phyloP scores from a whole-genome alignment of 2,329 filamentous ascomycete species.

The Tetracladium maxilliforme region DNA sequence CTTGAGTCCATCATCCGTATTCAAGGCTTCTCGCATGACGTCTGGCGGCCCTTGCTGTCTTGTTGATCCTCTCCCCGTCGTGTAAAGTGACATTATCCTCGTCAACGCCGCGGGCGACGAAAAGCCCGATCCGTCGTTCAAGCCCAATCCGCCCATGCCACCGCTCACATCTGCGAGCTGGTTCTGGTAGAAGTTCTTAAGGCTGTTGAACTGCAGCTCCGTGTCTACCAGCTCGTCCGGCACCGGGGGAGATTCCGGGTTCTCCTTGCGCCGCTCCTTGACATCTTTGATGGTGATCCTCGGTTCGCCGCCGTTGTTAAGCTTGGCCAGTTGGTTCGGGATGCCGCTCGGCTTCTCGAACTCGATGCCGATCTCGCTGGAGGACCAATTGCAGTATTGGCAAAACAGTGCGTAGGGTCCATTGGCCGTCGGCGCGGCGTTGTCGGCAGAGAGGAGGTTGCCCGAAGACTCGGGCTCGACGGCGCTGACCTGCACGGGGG shows the following conservation, averaged over 20 bases:
- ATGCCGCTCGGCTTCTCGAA: slow-evolving; percentile 86
- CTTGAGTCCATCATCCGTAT: slow-evolving; percentile 56
- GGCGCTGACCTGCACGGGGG: slow-evolving; percentile 61
- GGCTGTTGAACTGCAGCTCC: slow-evolving; percentile 57
- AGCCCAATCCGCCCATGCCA: slow-evolving; percentile 38
- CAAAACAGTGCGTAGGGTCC: slow-evolving; percentile 70
- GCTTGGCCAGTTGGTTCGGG: slow-evolving; percentile 59
- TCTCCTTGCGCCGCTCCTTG: slow-evolving; percentile 11
- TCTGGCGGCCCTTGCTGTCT: slow-evolving; percentile 48
- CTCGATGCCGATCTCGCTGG: slow-evolving; percentile 74
- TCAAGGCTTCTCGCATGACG: slow-evolving; percentile 68
- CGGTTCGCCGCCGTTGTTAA: slow-evolving; percentile 45
- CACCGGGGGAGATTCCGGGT: slow-evolving; percentile 20
- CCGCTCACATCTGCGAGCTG: slow-evolving; percentile 54
- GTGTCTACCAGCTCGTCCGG: slow-evolving; percentile 30
- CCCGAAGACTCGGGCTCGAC: slow-evolving; percentile 34
- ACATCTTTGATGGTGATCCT: slow-evolving; percentile 30
- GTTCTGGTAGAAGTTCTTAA: slow-evolving; percentile 68
- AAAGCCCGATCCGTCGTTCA: slow-evolving; percentile 38
- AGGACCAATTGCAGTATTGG: slow-evolving; percentile 86
- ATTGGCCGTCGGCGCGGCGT: slow-evolving; percentile 19
- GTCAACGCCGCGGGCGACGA: slow-evolving; percentile 69
- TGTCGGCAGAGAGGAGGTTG: slow-evolving; percentile 17
- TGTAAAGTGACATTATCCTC: slow-evolving; percentile 86
- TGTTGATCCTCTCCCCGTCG: slow-evolving; percentile 43